Evolutionary conservation across 192 early-diverging fungal genomes (phyloP).

Genomic region (Obelidium mucronatum): DNA sequence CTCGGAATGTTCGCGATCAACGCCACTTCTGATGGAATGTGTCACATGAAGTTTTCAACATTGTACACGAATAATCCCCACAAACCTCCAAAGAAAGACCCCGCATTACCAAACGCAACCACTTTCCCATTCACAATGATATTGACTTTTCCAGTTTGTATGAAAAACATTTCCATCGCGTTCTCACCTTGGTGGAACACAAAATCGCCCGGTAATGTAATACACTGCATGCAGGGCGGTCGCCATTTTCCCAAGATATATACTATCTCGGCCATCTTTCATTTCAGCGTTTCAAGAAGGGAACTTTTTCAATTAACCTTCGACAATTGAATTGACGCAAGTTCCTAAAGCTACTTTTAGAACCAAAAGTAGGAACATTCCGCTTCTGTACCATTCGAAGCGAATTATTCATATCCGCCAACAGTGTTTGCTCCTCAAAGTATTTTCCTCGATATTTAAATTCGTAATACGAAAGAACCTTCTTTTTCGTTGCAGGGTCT

Average conservation of each 20-base stretch:
- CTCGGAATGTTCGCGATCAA: slow-evolving; percentile 38
- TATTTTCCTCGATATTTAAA: slow-evolving; percentile 45
- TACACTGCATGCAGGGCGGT: slow-evolving; percentile 33
- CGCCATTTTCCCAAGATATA: slow-evolving; percentile 36
- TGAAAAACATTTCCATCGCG: slow-evolving; percentile 49
- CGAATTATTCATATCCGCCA: slow-evolving; percentile 42
- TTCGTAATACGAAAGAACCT: slow-evolving; percentile 38
- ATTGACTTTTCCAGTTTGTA: slow-evolving; percentile 35
- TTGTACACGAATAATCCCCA: neutral
- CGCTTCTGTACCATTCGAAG: slow-evolving; percentile 19
- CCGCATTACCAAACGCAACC: slow-evolving; percentile 31
- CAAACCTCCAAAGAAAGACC: slow-evolving; percentile 46
- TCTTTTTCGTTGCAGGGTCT: slow-evolving; percentile 18
- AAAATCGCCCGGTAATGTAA: slow-evolving; percentile 34
- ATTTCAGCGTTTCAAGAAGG: slow-evolving; percentile 39
- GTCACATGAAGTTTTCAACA: neutral
- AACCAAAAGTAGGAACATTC: neutral
- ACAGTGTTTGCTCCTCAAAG: slow-evolving; percentile 35
- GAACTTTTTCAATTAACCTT: slow-evolving; percentile 39
- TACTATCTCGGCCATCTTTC: slow-evolving; percentile 43
- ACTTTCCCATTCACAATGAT: slow-evolving; percentile 40
- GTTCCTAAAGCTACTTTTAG: slow-evolving; percentile 38
- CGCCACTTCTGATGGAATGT: slow-evolving; percentile 40
- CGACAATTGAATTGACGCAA: slow-evolving; percentile 40
- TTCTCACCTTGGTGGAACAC: slow-evolving; percentile 36